A percentile compares a stretch with the other conserved stretches of the same genome.
Conservation (phyloP, 1,284 basidiomycete genomes). For the Thecaphora thlaspeos region DNA sequence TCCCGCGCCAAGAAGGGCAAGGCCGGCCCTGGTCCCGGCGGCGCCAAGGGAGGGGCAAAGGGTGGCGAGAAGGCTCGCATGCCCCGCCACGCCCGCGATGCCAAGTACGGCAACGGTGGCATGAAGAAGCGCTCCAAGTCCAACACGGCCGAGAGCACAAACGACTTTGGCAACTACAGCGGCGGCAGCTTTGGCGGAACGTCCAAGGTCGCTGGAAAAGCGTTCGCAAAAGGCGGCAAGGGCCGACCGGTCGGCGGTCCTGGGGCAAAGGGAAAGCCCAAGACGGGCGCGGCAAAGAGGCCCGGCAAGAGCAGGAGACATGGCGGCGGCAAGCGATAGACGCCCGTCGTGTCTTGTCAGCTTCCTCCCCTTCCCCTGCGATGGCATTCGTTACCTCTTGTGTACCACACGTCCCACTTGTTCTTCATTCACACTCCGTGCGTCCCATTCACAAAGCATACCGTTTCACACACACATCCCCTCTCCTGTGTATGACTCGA, state of each 20-base stretch:
- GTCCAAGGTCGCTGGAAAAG: too few species aligned
- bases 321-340: too few species aligned
- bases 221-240: neutral
- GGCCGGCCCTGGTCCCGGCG: neutral
- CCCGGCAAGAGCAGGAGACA: slow-evolving; percentile 13
- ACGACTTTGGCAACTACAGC: slow-evolving; percentile 30
- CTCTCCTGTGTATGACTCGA: too few species aligned
- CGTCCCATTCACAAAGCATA: too few species aligned
- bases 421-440: too few species aligned
- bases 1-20: slow-evolving; percentile 1
- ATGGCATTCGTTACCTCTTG: too few species aligned
- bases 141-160: slow-evolving; percentile 52
- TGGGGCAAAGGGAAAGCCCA: slow-evolving; percentile 9
- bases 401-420: too few species aligned
- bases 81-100: slow-evolving; percentile 44
- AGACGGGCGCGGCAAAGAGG: slow-evolving; percentile 24
- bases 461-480: too few species aligned
- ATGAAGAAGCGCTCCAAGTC: slow-evolving; percentile 51
- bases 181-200: neutral
- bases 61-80: slow-evolving; percentile 38
- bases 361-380: too few species aligned
- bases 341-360: too few species aligned
- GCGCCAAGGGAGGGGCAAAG: slow-evolving; percentile 3
- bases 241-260: too few species aligned
- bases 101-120: slow-evolving; percentile 54